Percentiles rank a stretch among this genome's conserved stretches.
Evolutionary conservation across 805 yeast genomes (phyloP).

Genomic region (Saccharomycopsis schoenii): DNA sequence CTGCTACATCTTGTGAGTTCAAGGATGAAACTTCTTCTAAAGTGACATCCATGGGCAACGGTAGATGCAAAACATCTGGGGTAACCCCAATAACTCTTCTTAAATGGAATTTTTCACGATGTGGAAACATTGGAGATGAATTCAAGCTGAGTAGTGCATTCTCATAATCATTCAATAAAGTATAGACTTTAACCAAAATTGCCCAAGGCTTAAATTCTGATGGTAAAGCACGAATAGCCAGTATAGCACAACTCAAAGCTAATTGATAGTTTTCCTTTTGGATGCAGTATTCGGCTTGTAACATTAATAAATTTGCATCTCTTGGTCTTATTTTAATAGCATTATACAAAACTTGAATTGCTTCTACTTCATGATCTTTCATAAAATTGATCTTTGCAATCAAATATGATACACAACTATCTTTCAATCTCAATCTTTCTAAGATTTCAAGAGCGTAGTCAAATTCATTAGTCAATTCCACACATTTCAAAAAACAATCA

Average conservation of each 20-base stretch:
- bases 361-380: conserved; percentile 51
- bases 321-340: conserved; percentile 42
- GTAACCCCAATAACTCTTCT: conserved; percentile 48
- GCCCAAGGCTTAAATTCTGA: conserved; percentile 73
- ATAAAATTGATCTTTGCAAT: conserved; percentile 43
- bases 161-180: conserved; percentile 55
- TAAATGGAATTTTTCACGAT: conserved; percentile 54
- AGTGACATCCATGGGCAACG: conserved; percentile 66
- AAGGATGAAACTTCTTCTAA: conserved; percentile 59
- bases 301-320: conserved; percentile 42
- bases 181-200: conserved; percentile 51
- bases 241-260: conserved; percentile 49
- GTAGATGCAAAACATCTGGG: conserved; percentile 54
- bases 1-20: conserved; percentile 53
- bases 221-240: conserved; percentile 63
- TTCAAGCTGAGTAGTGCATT: conserved; percentile 63
- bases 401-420: conserved; percentile 48
- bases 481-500: conserved; percentile 58
- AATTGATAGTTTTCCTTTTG: conserved; percentile 43
- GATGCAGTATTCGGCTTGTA: conserved; percentile 50
- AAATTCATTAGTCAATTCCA: conserved; percentile 56
- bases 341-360: conserved; percentile 40
- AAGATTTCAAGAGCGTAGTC: conserved; percentile 53
- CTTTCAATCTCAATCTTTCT: conserved; percentile 37
- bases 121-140: conserved; percentile 74